Evolutionary conservation across 148 eudicot genomes (phyloP).

Genomic region (Linanthus parryae): DNA sequence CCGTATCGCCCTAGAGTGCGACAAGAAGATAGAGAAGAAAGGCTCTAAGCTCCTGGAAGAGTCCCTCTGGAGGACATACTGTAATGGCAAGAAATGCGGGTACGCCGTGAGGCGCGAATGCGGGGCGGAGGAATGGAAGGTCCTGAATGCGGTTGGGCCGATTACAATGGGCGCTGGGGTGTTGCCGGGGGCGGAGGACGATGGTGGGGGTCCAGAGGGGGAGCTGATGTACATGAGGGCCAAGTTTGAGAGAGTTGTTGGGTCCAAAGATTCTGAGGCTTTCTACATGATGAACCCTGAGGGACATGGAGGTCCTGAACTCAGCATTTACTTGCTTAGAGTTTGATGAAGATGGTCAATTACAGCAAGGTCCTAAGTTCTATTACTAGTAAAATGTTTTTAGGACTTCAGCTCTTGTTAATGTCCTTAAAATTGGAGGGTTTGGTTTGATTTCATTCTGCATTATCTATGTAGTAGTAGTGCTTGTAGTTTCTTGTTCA

Average conservation of each 20-base stretch:
- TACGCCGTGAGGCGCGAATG: constrained; percentile 56
- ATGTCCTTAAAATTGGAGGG: too few species aligned
- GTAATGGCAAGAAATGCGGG: constrained; percentile 79
- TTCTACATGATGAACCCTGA: constrained; percentile 77
- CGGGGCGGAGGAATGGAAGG: constrained; percentile 50
- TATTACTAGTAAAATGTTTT: too few species aligned
- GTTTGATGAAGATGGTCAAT: too few species aligned
- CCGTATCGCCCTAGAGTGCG: constrained; percentile 57
- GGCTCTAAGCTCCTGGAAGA: constrained; percentile 46
- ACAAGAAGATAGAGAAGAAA: constrained; percentile 28
- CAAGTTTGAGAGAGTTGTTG: constrained; percentile 71
- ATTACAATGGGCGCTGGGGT: constrained; percentile 86
- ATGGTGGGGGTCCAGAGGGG: constrained; percentile 28
- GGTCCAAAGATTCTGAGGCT: constrained; percentile 73
- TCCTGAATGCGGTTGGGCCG: constrained; percentile 53
- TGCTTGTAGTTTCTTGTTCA: too few species aligned
- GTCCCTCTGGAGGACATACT: constrained; percentile 81
- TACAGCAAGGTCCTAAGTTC: too few species aligned
- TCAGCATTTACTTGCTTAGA: constrained; percentile 58
- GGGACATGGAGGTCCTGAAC: constrained; percentile 51
- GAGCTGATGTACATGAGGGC: constrained; percentile 88
- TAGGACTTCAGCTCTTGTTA: too few species aligned
- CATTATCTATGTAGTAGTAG: too few species aligned
- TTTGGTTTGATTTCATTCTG: too few species aligned
- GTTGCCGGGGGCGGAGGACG: constrained; percentile 27